Evolutionary conservation across 2,329 filamentous ascomycete genomes (phyloP).

Genomic region (Metarhizium robertsii): DNA sequence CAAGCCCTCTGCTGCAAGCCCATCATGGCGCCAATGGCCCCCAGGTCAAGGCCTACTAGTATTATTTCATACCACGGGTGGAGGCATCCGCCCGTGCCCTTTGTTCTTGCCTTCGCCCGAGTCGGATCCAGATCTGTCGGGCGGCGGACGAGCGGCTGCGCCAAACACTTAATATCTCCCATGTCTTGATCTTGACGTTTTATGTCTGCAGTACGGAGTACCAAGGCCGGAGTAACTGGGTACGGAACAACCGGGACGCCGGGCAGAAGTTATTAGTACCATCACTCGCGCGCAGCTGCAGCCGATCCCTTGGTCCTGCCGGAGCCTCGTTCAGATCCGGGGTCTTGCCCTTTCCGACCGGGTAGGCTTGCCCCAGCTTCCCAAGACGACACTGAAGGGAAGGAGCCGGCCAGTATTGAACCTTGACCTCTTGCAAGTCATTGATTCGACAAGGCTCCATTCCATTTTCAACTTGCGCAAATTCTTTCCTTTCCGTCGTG

Average conservation of each 20-base stretch:
- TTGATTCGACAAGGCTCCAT: not conserved
- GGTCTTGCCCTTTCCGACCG: too few relatives aligned
- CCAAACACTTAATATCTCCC: too few relatives aligned
- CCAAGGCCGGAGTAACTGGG: too few relatives aligned
- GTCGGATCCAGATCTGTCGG: not conserved
- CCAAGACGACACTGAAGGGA: too few relatives aligned
- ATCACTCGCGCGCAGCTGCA: too few relatives aligned
- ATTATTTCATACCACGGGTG: not conserved
- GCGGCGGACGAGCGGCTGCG: not conserved
- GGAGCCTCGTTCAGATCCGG: too few relatives aligned
- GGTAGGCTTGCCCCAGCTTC: too few relatives aligned
- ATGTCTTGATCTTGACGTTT: not conserved
- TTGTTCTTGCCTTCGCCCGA: not conserved
- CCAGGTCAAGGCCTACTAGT: not conserved
- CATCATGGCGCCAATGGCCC: not conserved
- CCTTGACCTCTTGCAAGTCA: not conserved
- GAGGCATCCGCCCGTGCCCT: not conserved
- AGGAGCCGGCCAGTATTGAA: not conserved
- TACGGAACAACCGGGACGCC: not conserved
- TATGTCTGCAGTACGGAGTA: not conserved
- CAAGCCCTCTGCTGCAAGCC: not conserved
- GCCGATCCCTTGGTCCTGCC: too few relatives aligned
- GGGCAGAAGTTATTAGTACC: too few relatives aligned
- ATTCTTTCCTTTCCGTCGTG: too few relatives aligned
- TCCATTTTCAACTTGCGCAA: too few relatives aligned